Base-by-base conservation (phyloP, 306 rosid species). In the Myrica gale region DNA sequence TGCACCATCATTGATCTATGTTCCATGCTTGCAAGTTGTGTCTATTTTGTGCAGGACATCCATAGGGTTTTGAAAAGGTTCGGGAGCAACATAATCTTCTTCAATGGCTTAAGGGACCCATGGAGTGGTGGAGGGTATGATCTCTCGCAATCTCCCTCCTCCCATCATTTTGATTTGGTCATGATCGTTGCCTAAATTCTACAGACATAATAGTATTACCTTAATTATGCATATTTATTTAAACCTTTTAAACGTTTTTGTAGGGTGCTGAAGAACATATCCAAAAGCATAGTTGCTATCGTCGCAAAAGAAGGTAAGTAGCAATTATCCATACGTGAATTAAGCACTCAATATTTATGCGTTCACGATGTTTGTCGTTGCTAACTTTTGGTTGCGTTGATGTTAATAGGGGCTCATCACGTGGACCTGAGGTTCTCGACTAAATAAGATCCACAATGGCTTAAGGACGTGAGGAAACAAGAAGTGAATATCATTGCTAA, bases 91-190 rank as follows among this genome's bases (percentile, higher is more conserved):
- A 87, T 94, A 45, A 87, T 94, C 81, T 94, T 94, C 87, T 94
- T 90, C 13, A 94, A 94, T 82, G 97, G 98, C 58, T 79, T 94
- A 74, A 89, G 97, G 87, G 98, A 94, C 80, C 96, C 98, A 75
- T 91, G 98, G 97, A 91, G 98, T 76, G 97, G 95, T 41, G 98
- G 98, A 84, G 98, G 98, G 98, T 94, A 91, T 41, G 62, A 7
- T 51, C 50, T 61, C 52, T 79, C 75, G 76, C 55, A 53, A 42
- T 54, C 57, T 37, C 4, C 21, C 50, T 41, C 11, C 15, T 45
- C 32, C 32, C 7, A 5, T 66, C 20, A 17, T 50, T 21, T 12
- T 21, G 41, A 21, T 23, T 9, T 58, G 37, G 37, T 2, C 37
- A 32, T 32, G 37, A 32, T 32, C 37, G 37, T 32, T 32, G 3